phyloP scores from a whole-genome alignment of 768 basidiomycete genomes.

The Favolaschia claudopus region DNA sequence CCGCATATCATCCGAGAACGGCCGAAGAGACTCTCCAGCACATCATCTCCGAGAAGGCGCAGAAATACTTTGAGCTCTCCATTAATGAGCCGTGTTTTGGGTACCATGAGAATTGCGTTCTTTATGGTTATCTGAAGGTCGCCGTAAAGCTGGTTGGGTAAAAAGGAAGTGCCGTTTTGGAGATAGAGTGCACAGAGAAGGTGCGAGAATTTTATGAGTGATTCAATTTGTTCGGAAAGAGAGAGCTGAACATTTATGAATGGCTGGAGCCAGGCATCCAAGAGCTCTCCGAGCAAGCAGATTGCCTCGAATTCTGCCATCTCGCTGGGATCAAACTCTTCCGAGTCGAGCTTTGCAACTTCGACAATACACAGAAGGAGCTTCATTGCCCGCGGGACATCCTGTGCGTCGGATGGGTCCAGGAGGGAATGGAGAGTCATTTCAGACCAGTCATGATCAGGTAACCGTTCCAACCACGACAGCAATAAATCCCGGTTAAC shows the following conservation, averaged over 20 bases:
- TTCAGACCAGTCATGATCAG: background rate
- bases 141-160: slow-evolving; percentile 28
- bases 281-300: slow-evolving; percentile 4
- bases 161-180: slow-evolving; percentile 12
- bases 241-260: slow-evolving; percentile 15
- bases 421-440: slow-evolving; percentile 15
- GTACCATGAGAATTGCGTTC: slow-evolving; percentile 20
- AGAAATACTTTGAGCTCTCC: background rate
- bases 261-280: slow-evolving; percentile 14
- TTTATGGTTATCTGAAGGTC: slow-evolving; percentile 28
- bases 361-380: slow-evolving; percentile 10
- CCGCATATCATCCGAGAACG: slow-evolving; percentile 9
- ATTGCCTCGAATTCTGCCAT: background rate
- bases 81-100: slow-evolving; percentile 18
- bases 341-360: background rate
- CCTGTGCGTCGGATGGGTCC: slow-evolving; percentile 19
- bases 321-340: background rate
- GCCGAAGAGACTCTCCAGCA: slow-evolving; percentile 24
- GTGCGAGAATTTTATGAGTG: slow-evolving; percentile 2
- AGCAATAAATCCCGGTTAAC: slow-evolving; percentile 1
- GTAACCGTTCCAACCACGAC: background rate
- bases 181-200: slow-evolving; percentile 16
- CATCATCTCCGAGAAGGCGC: slow-evolving; percentile 16
- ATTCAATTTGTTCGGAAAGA: slow-evolving; percentile 16
- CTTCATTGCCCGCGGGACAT: slow-evolving; percentile 28